phyloP scores from a whole-genome alignment of 331 rosid genomes.

The Prunus yedoensis region DNA sequence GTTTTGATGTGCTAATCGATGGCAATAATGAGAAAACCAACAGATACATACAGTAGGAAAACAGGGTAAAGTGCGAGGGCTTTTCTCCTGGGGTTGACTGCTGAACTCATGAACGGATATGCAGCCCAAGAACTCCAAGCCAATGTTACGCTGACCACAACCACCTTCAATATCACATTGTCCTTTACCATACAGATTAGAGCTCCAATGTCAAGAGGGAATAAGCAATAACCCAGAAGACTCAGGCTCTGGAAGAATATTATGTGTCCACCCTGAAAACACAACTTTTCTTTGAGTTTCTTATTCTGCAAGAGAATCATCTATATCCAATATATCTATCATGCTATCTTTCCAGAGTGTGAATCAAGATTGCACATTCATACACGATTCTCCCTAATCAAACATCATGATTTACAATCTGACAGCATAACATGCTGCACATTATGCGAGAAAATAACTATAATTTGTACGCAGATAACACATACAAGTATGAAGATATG shows the following conservation, averaged over 20 bases:
- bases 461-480: not conserved
- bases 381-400: not conserved
- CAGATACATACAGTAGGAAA: conserved; percentile 97
- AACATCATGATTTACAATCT: not conserved
- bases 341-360: not conserved
- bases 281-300: not conserved
- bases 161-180: conserved; percentile 69
- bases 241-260: conserved; percentile 98
- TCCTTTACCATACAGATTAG: conserved; percentile 85
- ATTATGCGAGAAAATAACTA: not conserved
- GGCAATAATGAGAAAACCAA: conserved; percentile 97
- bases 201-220: conserved; percentile 93
- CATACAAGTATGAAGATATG: not conserved
- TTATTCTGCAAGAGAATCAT: not conserved
- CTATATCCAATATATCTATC: not conserved
- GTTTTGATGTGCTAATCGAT: conserved; percentile 56
- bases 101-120: conserved; percentile 97
- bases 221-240: conserved; percentile 91
- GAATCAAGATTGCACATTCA: not conserved
- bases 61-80: conserved; percentile 99
- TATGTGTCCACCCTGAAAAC: conserved; percentile 86
- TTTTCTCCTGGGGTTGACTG: conserved; percentile 97
- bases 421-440: not conserved
- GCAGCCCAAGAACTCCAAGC: conserved; percentile 99
- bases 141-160: conserved; percentile 77